These are phyloP conservation scores for Saccharomycopsis vini DNA, from an alignment of 805 yeast genomes.

Conservation along the genomic window DNA sequence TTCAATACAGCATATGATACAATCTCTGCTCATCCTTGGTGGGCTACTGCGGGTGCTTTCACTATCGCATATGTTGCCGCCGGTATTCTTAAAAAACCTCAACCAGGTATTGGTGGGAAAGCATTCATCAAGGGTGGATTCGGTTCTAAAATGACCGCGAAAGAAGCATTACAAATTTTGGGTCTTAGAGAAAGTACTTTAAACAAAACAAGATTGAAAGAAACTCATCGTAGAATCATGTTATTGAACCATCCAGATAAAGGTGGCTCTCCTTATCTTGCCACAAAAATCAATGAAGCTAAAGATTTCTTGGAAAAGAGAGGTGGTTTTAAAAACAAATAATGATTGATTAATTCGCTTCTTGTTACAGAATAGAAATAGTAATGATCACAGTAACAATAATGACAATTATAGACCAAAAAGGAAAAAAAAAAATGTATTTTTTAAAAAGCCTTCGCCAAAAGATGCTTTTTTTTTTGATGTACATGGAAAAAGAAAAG, in stretches of 20 bases:
- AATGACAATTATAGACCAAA: too few species aligned
- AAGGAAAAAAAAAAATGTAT: neutral
- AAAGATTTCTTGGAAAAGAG: conserved; percentile 66
- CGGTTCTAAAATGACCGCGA: conserved; percentile 81
- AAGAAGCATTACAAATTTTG: conserved; percentile 80
- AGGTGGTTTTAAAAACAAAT: conserved; percentile 19
- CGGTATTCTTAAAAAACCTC: conserved; percentile 55
- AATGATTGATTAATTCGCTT: too few species aligned
- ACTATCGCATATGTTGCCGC: conserved; percentile 56
- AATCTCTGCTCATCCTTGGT: conserved; percentile 68
- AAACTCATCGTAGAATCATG: conserved; percentile 78
- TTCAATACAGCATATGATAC: conserved; percentile 51
- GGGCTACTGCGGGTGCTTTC: conserved; percentile 62
- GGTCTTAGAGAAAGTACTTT: conserved; percentile 61
- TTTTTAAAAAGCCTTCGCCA: too few species aligned
- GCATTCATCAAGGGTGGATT: conserved; percentile 82
- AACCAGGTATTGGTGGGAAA: conserved; percentile 58
- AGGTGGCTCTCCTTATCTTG: conserved; percentile 85
- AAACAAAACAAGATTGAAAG: conserved; percentile 58
- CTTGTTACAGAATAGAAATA: too few species aligned
- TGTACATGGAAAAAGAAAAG: too few species aligned
- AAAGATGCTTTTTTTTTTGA: too few species aligned
- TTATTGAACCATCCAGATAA: conserved; percentile 88
- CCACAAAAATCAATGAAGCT: conserved; percentile 89
- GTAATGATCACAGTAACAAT: too few species aligned